phyloP scores from a whole-genome alignment of 2,329 filamentous ascomycete species.

The Diaporthe citriasiana region DNA sequence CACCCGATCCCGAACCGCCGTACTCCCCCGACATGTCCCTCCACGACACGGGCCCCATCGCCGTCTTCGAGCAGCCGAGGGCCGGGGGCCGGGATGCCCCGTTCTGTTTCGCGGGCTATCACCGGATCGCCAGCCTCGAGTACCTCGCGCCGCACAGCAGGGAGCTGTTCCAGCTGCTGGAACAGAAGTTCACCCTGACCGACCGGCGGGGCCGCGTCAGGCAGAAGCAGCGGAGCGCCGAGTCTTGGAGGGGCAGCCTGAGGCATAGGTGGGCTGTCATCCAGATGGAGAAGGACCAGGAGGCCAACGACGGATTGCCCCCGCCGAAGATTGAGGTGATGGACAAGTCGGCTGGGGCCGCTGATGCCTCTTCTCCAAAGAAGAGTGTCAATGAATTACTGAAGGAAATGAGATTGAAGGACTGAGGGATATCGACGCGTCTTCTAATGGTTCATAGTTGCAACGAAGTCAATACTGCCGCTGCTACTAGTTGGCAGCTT shows the following conservation, averaged over 20 bases:
- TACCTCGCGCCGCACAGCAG: background rate
- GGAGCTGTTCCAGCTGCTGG: slow-evolving; percentile 2
- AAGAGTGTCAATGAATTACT: background rate
- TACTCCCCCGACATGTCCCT: background rate
- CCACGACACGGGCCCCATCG: background rate
- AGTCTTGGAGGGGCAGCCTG: background rate
- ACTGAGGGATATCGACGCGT: background rate
- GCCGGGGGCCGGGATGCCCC: background rate
- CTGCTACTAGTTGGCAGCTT: background rate
- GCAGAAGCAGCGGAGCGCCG: background rate
- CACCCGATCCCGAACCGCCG: background rate
- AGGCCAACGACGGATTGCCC: background rate
- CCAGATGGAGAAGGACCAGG: background rate
- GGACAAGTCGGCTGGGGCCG: background rate
- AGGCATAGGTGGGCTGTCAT: background rate
- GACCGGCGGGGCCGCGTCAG: background rate
- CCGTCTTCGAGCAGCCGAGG: background rate
- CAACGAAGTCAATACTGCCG: background rate
- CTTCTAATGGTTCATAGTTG: background rate
- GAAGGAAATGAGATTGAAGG: background rate
- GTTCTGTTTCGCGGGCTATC: slow-evolving; percentile 10
- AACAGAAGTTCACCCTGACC: slow-evolving; percentile 4
- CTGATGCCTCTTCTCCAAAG: background rate
- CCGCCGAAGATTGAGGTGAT: background rate
- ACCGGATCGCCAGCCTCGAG: slow-evolving; percentile 18